Evolutionary conservation across 192 early-diverging fungal genomes (phyloP).

Genomic region (Umbelopsis sp.): DNA sequence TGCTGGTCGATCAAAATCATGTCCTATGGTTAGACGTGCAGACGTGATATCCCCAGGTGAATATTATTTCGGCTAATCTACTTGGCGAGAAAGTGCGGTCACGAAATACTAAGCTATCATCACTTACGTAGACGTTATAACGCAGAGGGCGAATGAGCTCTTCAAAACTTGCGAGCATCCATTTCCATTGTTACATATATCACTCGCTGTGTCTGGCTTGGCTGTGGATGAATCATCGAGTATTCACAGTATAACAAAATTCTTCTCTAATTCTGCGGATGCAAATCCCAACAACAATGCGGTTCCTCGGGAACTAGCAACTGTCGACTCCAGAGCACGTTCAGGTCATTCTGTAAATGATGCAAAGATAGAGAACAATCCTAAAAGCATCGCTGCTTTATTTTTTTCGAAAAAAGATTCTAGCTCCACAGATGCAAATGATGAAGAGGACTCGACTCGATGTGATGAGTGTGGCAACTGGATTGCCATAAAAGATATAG

Average conservation of each 20-base stretch:
- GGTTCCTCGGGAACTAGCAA: not conserved
- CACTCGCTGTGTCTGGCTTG: conserved; percentile 26
- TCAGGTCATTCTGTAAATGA: not conserved
- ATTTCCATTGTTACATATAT: conserved; percentile 25
- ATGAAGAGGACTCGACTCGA: not conserved
- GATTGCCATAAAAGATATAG: conserved; percentile 21
- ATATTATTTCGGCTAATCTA: not conserved
- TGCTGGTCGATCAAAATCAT: conserved; percentile 26
- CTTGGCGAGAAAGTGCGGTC: not conserved
- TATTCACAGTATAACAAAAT: conserved; percentile 25
- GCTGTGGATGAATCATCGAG: conserved; percentile 6
- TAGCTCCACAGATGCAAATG: not conserved
- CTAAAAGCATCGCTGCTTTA: not conserved
- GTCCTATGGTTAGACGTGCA: conserved; percentile 4
- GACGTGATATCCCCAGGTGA: conserved; percentile 27
- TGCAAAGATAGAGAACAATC: not conserved
- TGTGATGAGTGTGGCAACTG: conserved; percentile 33
- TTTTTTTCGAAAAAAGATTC: not conserved
- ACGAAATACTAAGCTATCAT: not conserved
- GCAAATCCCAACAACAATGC: not conserved
- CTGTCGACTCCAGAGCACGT: not conserved
- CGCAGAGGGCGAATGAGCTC: conserved; percentile 4
- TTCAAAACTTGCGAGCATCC: conserved; percentile 9
- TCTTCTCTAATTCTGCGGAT: conserved; percentile 10
- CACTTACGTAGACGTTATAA: not conserved